Conservation (phyloP, 1,284 basidiomycete genomes). For the Testicularia cyperi region DNA sequence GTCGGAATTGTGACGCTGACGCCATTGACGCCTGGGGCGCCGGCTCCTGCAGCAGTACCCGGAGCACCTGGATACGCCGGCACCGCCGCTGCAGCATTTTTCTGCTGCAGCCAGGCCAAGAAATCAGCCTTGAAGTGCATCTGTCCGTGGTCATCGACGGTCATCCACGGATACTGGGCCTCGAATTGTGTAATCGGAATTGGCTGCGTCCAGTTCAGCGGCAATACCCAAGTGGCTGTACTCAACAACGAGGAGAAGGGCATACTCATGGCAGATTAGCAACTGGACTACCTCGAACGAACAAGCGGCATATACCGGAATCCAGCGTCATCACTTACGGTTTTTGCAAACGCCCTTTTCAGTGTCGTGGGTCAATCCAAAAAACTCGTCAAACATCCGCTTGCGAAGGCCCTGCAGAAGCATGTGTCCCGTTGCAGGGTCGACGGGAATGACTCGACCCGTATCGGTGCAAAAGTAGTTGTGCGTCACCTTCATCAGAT, state of each 20-base stretch:
- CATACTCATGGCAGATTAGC: no score
- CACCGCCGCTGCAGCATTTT: no score
- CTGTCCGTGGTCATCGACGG: slow-evolving; percentile 15
- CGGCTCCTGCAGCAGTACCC: not conserved
- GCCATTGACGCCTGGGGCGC: not conserved
- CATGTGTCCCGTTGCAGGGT: slow-evolving; percentile 30
- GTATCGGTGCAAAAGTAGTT: slow-evolving; percentile 33
- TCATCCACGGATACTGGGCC: slow-evolving; percentile 31
- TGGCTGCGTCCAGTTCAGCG: slow-evolving; percentile 18
- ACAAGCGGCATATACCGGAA: not conserved
- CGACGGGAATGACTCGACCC: slow-evolving; percentile 22
- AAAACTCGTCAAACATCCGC: slow-evolving; percentile 6
- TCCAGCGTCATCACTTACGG: slow-evolving; percentile 10
- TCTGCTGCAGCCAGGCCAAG: slow-evolving; percentile 17
- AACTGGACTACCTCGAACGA: no score
- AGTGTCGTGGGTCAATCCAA: slow-evolving; percentile 5
- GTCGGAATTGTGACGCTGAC: no score
- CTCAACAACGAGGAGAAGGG: no score
- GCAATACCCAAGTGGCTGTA: slow-evolving; percentile 28
- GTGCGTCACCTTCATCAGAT: slow-evolving; percentile 8
- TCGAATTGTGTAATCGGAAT: slow-evolving; percentile 29
- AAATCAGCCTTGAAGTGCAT: slow-evolving; percentile 13
- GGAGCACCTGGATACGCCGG: no score
- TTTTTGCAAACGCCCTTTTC: slow-evolving; percentile 16
- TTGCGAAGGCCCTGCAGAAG: slow-evolving; percentile 14